These are phyloP conservation scores for Bonia amplexicaulis DNA, from an alignment of 176 grass and related monocot species.

Conservation along the genomic window DNA sequence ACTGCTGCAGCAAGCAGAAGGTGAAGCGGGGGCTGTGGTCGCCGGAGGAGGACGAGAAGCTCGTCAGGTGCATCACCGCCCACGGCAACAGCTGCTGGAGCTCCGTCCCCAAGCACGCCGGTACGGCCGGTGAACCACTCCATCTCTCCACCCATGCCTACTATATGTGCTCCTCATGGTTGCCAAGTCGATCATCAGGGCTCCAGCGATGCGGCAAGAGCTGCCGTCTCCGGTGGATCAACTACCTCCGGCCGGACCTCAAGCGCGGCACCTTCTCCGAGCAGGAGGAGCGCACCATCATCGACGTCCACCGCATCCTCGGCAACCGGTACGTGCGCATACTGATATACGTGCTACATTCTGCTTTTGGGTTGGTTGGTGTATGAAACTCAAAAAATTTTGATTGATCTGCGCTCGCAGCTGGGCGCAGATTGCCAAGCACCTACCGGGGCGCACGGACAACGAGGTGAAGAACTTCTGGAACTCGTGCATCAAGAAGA, in stretches of 20 bases:
- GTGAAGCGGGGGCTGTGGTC: constrained; percentile 98
- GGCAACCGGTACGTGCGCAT: constrained; percentile 59
- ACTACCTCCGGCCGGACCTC: constrained; percentile 94
- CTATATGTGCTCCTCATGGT: neutral
- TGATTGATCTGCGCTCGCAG: constrained; percentile 3
- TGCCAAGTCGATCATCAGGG: constrained; percentile 35
- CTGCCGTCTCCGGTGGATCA: constrained; percentile 97
- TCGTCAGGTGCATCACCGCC: constrained; percentile 69
- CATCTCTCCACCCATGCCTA: neutral
- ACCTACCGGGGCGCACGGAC: constrained; percentile 90
- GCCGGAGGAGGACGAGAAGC: constrained; percentile 96
- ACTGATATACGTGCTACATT: neutral
- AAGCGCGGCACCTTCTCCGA: constrained; percentile 84
- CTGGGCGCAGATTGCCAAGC: constrained; percentile 98
- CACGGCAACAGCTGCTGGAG: constrained; percentile 98
- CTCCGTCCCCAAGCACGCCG: constrained; percentile 88
- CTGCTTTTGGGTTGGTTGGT: neutral
- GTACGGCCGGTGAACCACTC: constrained; percentile 14
- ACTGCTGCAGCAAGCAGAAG: constrained; percentile 99
- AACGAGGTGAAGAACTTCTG: constrained; percentile 99
- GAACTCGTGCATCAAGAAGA: constrained; percentile 99
- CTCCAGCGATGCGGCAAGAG: constrained; percentile 99
- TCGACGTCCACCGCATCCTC: constrained; percentile 96
- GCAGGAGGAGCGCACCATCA: constrained; percentile 87
- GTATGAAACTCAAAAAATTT: neutral